phyloP scores from a whole-genome alignment of 495 filamentous ascomycete species.

The Penicillium paxilli region DNA sequence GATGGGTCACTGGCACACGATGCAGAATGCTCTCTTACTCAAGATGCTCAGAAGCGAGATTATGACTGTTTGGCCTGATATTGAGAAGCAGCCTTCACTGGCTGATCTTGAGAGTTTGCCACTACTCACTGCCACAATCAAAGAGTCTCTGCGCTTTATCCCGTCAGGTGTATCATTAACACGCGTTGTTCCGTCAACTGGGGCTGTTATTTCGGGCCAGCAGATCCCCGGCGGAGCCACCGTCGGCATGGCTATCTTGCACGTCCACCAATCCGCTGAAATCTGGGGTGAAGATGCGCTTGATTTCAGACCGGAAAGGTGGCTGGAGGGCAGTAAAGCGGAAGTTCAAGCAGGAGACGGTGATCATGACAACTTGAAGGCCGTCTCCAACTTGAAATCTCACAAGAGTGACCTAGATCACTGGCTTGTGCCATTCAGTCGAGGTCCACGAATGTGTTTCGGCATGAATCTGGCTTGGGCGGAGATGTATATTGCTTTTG shows the following conservation, averaged over 20 bases:
- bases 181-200: background rate
- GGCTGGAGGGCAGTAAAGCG: background rate
- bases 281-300: background rate
- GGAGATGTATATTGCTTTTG: constrained; percentile 11
- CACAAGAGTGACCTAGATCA: constrained; percentile 5
- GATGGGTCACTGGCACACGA: constrained; percentile 6
- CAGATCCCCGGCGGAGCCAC: background rate
- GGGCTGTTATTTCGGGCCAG: background rate
- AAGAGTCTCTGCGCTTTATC: background rate
- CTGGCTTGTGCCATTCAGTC: constrained; percentile 27
- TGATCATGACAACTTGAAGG: background rate
- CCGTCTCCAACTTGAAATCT: too few relatives aligned
- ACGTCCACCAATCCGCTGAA: background rate
- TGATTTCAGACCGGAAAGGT: background rate
- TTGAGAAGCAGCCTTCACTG: background rate
- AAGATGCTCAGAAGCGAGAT: background rate
- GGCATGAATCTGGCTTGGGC: constrained; percentile 10
- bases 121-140: background rate
- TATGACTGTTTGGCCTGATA: background rate
- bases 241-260: background rate
- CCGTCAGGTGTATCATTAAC: background rate
- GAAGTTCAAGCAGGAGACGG: background rate
- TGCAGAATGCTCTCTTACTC: background rate
- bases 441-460: constrained; percentile 22
- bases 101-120: background rate